phyloP scores from a whole-genome alignment of 2,329 filamentous ascomycete species.

The Paracamarosporium sp. region DNA sequence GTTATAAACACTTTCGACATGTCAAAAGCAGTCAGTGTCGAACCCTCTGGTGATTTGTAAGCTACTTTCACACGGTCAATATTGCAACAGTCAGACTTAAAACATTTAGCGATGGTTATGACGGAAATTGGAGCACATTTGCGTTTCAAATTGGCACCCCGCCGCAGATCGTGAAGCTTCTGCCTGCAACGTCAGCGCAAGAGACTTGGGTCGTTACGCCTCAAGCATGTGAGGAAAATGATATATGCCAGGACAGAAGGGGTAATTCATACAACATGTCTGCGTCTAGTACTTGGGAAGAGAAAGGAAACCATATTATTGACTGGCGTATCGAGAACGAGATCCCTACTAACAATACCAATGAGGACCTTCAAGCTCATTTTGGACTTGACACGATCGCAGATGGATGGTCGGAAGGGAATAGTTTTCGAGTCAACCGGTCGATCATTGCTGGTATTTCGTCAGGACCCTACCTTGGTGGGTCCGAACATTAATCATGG shows the following conservation, averaged over 20 bases:
- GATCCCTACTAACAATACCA: background rate
- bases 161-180: background rate
- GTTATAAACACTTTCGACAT: no score
- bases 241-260: background rate
- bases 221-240: background rate
- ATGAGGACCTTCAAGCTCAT: background rate
- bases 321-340: background rate
- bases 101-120: background rate
- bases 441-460: background rate
- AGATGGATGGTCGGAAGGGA: background rate
- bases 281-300: background rate
- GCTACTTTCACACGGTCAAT: no score
- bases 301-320: background rate
- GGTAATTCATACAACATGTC: background rate
- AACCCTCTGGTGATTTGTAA: no score
- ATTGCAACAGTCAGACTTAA: no score
- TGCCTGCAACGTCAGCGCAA: background rate
- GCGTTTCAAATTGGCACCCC: background rate
- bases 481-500: conserved; percentile 41
- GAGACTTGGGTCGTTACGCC: background rate
- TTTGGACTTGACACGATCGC: background rate
- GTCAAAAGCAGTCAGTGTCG: no score
- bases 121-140: background rate
- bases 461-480: background rate
- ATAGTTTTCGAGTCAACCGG: background rate